Conservation (phyloP, 164 flowering plant species). For the Magnolia kwangsiensis region DNA sequence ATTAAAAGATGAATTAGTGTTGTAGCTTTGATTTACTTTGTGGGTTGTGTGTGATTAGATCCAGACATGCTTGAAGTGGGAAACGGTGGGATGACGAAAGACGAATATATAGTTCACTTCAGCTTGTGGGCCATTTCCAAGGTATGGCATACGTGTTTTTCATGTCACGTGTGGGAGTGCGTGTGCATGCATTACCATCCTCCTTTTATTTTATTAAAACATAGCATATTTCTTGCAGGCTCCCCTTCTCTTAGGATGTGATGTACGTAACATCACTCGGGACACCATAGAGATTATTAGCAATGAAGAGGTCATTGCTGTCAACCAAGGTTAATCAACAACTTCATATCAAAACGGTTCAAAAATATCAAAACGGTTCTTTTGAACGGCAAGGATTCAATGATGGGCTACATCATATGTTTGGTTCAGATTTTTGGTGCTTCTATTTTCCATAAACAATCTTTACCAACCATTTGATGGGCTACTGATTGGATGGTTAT, state of each 20-base stretch:
- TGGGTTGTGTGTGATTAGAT: constrained; percentile 35
- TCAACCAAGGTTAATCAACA: constrained; percentile 62
- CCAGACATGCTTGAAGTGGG: constrained; percentile 98
- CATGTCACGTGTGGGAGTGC: not conserved
- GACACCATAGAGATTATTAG: constrained; percentile 65
- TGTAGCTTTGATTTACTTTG: not conserved
- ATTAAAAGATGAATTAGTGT: too few relatives aligned
- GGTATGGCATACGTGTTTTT: constrained; percentile 28
- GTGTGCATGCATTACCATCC: not conserved
- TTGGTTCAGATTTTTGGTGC: too few relatives aligned
- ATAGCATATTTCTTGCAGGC: constrained; percentile 39
- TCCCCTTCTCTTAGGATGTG: constrained; percentile 91
- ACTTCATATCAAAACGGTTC: too few relatives aligned
- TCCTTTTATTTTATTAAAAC: not conserved
- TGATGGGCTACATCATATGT: too few relatives aligned
- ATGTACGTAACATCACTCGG: constrained; percentile 52
- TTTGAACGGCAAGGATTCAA: too few relatives aligned
- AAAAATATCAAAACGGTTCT: too few relatives aligned
- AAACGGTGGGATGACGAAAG: constrained; percentile 87
- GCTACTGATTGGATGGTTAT: too few relatives aligned
- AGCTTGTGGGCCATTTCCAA: constrained; percentile 90
- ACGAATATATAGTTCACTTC: constrained; percentile 75
- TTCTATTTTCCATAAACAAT: too few relatives aligned
- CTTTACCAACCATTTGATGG: too few relatives aligned
- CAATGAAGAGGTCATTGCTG: constrained; percentile 74